phyloP scores from a whole-genome alignment of 805 yeast species.

The Yarrowia osloensis region DNA sequence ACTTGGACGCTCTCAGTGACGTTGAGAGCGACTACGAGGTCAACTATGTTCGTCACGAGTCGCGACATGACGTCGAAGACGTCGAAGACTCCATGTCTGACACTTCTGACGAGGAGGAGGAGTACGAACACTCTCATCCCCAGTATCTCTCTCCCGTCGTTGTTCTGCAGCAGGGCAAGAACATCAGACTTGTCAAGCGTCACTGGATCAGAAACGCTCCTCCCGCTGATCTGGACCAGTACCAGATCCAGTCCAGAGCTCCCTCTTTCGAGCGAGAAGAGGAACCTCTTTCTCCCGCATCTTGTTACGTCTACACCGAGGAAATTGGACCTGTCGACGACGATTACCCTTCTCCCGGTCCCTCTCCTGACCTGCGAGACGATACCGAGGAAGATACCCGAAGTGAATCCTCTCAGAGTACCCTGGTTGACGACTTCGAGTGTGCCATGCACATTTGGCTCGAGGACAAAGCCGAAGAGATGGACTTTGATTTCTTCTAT shows the following conservation, averaged over 20 bases:
- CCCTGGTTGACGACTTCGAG: neutral
- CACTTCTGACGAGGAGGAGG: too few relatives aligned
- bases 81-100: too few relatives aligned
- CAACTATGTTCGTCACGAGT: neutral
- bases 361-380: neutral
- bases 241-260: neutral
- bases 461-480: neutral
- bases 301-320: neutral
- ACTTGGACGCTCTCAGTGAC: neutral
- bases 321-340: neutral
- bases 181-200: neutral
- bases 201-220: neutral
- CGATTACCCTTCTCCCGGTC: neutral
- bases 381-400: neutral
- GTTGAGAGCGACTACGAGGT: neutral
- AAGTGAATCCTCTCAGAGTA: neutral
- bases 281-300: neutral
- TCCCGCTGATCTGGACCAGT: neutral
- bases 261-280: neutral
- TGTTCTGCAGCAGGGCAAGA: neutral
- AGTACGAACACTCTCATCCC: neutral
- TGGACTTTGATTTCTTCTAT: neutral
- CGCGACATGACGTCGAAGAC: neutral
- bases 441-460: neutral
- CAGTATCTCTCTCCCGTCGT: neutral